Conservation (phyloP, 169 alveolate genomes). For the Plasmodium relictum region DNA sequence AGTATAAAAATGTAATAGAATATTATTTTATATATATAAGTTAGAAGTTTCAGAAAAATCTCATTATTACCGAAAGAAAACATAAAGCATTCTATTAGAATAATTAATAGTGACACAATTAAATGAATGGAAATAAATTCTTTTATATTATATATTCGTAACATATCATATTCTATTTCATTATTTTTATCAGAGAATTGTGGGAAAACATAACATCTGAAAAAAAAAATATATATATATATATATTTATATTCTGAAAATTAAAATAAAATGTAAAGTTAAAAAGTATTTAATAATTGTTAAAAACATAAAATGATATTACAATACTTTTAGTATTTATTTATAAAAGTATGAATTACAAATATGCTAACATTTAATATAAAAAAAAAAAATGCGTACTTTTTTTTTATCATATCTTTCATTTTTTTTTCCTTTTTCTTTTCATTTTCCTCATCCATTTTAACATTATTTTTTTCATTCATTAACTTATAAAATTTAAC, state of each 20-base stretch:
- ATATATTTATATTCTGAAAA: not conserved
- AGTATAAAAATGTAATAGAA: not conserved
- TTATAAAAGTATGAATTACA: too few species aligned
- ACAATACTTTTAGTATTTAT: too few species aligned
- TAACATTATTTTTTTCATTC: constrained; percentile 39
- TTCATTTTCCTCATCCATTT: constrained; percentile 69
- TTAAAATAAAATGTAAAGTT: not conserved
- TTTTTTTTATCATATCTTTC: constrained; percentile 39
- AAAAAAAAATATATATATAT: not conserved
- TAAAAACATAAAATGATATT: not conserved
- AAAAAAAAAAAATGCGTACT: constrained; percentile 20
- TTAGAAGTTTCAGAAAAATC: not conserved
- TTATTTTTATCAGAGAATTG: constrained; percentile 45
- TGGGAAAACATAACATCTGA: constrained; percentile 55
- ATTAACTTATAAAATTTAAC: not conserved
- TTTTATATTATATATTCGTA: constrained; percentile 48
- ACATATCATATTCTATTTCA: constrained; percentile 46
- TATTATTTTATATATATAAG: not conserved
- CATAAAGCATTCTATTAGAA: constrained; percentile 45
- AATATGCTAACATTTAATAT: not conserved
- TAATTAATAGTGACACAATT: constrained; percentile 34
- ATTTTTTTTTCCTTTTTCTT: constrained; percentile 7
- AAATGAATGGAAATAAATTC: constrained; percentile 68
- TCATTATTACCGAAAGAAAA: constrained; percentile 51
- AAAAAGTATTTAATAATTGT: not conserved